These are phyloP conservation scores for Pyrrhoderma noxium DNA, from an alignment of 1,284 basidiomycete genomes.

Conservation along the genomic window DNA sequence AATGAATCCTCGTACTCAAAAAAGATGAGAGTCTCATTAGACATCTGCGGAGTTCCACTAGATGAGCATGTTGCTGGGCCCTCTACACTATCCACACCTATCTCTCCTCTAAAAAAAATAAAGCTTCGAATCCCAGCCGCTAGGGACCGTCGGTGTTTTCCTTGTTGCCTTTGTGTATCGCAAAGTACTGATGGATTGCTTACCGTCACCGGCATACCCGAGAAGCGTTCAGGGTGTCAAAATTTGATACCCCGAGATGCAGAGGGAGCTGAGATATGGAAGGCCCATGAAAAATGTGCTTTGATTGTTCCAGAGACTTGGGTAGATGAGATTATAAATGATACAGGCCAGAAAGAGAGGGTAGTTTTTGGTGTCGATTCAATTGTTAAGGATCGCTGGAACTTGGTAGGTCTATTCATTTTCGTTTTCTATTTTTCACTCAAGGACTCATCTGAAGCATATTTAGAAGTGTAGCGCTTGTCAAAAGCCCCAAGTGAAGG, in stretches of 20 bases:
- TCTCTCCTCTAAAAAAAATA: slow-evolving; percentile 16
- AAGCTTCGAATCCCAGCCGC: slow-evolving; percentile 49
- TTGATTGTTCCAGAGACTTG: slow-evolving; percentile 79
- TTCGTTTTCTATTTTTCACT: slow-evolving; percentile 4
- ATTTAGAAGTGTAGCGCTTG: slow-evolving; percentile 88
- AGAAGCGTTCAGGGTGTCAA: slow-evolving; percentile 31
- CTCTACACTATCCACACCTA: slow-evolving; percentile 10
- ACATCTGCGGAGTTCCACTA: no score
- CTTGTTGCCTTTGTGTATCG: slow-evolving; percentile 80
- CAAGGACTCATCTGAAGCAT: slow-evolving; percentile 14
- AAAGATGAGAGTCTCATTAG: slow-evolving; percentile 5
- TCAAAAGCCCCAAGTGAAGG: slow-evolving; percentile 54
- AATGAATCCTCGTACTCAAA: background rate
- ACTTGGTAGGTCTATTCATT: slow-evolving; percentile 59
- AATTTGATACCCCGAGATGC: slow-evolving; percentile 18
- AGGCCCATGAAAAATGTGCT: slow-evolving; percentile 74
- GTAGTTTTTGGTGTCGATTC: slow-evolving; percentile 76
- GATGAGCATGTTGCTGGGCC: no score
- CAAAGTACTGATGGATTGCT: slow-evolving; percentile 49
- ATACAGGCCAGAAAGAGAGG: slow-evolving; percentile 37
- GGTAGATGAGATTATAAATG: slow-evolving; percentile 59
- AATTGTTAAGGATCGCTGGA: slow-evolving; percentile 87
- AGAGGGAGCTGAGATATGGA: slow-evolving; percentile 47
- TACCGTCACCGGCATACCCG: slow-evolving; percentile 61
- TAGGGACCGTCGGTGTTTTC: slow-evolving; percentile 49